These are phyloP conservation scores for Fusarium sp. DNA, from an alignment of 2,329 filamentous ascomycete genomes.

Conservation along the genomic window DNA sequence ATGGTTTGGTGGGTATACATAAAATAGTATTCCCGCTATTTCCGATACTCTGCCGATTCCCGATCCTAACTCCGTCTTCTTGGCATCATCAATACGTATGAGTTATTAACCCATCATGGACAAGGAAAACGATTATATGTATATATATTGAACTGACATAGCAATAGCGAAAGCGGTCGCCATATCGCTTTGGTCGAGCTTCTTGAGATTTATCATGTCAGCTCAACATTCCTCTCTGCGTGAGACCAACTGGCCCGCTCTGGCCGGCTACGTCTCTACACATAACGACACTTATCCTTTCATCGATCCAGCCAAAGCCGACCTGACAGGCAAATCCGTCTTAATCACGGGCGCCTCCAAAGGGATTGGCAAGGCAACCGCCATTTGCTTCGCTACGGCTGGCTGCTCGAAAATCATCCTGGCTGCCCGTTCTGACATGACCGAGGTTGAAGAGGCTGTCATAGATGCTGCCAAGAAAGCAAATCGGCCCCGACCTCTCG, in stretches of 20 bases:
- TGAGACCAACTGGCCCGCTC: neutral
- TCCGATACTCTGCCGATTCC: neutral
- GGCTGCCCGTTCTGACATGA: conserved; percentile 57
- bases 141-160: neutral
- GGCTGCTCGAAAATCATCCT: conserved; percentile 62
- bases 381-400: conserved; percentile 63
- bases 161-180: rapidly evolving
- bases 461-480: conserved; percentile 47
- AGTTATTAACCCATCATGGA: neutral
- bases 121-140: rapidly evolving
- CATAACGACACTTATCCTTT: conserved; percentile 52
- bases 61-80: neutral
- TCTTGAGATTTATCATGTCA: neutral
- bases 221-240: neutral
- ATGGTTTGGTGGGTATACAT: neutral
- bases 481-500: conserved; percentile 38
- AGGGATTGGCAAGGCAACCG: conserved; percentile 56
- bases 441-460: conserved; percentile 45
- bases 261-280: neutral
- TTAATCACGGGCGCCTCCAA: neutral
- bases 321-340: conserved; percentile 50
- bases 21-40: neutral
- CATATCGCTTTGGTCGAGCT: neutral
- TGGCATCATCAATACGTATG: neutral
- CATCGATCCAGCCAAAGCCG: conserved; percentile 55